Conservation (phyloP, 345 rosid species). For the Noccaea bulbosa region DNA sequence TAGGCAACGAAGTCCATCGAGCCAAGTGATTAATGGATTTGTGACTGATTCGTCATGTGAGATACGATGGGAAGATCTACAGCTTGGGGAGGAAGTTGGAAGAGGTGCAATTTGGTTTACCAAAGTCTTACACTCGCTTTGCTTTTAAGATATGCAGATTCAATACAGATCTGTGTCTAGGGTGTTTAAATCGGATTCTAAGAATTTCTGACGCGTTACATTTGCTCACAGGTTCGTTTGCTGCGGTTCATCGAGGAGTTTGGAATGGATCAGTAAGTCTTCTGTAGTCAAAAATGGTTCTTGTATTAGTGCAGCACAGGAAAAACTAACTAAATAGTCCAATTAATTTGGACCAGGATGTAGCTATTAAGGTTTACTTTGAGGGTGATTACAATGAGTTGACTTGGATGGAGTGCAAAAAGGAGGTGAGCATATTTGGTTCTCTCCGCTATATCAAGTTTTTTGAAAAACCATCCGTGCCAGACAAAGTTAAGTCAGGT, state of each 20-base stretch:
- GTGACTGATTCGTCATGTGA: constrained; percentile 51
- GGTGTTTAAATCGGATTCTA: background rate
- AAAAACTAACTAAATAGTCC: constrained; percentile 18
- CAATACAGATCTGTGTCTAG: background rate
- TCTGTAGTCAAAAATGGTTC: constrained; percentile 17
- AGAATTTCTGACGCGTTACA: constrained; percentile 1
- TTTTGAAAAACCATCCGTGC: background rate
- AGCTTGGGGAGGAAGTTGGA: constrained; percentile 75
- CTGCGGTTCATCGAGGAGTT: constrained; percentile 67
- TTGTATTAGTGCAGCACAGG: background rate
- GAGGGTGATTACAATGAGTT: constrained; percentile 61
- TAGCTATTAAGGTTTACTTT: constrained; percentile 82
- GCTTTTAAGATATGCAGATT: background rate
- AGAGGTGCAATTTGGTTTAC: constrained; percentile 58
- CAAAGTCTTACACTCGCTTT: constrained; percentile 20
- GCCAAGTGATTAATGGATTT: constrained; percentile 53
- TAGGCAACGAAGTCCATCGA: constrained; percentile 55
- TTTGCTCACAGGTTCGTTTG: constrained; percentile 65
- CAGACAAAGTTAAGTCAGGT: constrained; percentile 4
- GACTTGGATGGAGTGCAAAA: constrained; percentile 64
- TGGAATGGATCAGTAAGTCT: constrained; percentile 84
- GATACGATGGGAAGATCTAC: constrained; percentile 78
- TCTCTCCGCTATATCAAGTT: constrained; percentile 2
- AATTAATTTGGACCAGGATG: constrained; percentile 58
- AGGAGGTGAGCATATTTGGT: constrained; percentile 62